Percentiles rank a stretch among this genome's conserved stretches.
phyloP scores from a whole-genome alignment of 495 filamentous ascomycete species.

The Neurospora sublineolata region DNA sequence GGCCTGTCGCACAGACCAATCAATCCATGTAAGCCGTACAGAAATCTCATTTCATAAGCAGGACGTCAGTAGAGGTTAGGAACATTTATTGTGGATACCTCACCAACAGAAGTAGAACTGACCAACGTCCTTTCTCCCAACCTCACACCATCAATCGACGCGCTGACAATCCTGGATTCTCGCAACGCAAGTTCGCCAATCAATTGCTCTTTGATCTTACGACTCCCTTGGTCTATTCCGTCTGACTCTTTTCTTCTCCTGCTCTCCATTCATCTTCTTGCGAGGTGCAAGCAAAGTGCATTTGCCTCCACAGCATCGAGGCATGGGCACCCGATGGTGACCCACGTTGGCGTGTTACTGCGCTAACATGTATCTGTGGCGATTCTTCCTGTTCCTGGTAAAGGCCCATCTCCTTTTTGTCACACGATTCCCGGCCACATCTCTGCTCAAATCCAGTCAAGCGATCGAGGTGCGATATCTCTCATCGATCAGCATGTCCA shows the following conservation, averaged over 20 bases:
- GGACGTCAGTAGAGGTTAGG: accelerated
- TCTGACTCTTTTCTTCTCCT: neutral
- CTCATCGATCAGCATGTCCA: neutral
- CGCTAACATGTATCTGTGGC: neutral
- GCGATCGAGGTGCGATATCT: neutral
- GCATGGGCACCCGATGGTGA: neutral
- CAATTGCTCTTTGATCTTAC: neutral
- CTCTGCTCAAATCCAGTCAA: neutral
- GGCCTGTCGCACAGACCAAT: neutral
- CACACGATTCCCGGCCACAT: neutral
- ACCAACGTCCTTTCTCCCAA: too few relatives aligned
- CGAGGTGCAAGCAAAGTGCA: neutral
- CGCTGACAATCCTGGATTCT: neutral
- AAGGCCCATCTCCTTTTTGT: neutral
- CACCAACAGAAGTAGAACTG: too few relatives aligned
- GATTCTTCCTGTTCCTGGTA: neutral
- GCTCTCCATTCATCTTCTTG: too few relatives aligned
- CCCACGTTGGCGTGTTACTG: neutral
- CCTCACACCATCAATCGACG: neutral
- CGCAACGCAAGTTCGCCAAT: neutral
- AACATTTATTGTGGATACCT: neutral
- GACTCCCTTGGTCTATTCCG: neutral
- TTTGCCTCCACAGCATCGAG: neutral
- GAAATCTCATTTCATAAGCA: neutral
- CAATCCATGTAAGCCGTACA: neutral